phyloP scores from a whole-genome alignment of 2,329 filamentous ascomycete species.

The Pseudopyrenochaeta lycopersici region DNA sequence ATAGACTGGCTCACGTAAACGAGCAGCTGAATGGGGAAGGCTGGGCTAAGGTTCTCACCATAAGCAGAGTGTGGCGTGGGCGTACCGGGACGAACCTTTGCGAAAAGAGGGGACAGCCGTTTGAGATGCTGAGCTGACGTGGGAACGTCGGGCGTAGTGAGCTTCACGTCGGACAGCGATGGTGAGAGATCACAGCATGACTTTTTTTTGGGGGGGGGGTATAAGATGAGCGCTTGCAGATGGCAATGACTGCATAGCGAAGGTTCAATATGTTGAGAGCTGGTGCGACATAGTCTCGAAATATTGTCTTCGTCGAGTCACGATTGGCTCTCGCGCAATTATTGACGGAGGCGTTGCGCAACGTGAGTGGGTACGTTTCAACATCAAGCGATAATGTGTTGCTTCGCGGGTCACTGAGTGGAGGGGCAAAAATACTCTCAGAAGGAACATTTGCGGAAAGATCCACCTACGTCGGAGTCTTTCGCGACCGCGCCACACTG shows the following conservation, averaged over 20 bases:
- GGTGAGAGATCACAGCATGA: not conserved
- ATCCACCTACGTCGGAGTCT: conserved; percentile 12
- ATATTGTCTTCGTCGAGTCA: not conserved
- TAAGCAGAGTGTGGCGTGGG: not conserved
- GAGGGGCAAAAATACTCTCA: conserved; percentile 1
- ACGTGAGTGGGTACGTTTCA: conserved; percentile 4
- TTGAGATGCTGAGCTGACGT: not conserved
- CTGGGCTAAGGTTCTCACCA: not conserved
- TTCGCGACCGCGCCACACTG: conserved; percentile 13
- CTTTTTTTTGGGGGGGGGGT: not conserved
- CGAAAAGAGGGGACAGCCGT: not conserved
- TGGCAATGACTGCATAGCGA: no score
- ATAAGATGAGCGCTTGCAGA: no score
- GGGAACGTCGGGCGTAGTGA: not conserved
- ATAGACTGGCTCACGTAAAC: conserved; percentile 3
- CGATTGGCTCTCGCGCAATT: not conserved
- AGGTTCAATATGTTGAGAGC: not conserved
- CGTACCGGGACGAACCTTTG: conserved; percentile 1
- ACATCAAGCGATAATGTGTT: not conserved
- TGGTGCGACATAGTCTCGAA: not conserved
- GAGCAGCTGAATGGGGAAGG: not conserved
- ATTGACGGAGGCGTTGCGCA: conserved; percentile 3
- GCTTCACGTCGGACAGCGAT: not conserved
- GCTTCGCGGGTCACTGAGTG: not conserved
- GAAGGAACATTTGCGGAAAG: not conserved